These are phyloP conservation scores for Catenaria anguillulae DNA, from an alignment of 371 early-diverging fungal species.

Conservation along the genomic window DNA sequence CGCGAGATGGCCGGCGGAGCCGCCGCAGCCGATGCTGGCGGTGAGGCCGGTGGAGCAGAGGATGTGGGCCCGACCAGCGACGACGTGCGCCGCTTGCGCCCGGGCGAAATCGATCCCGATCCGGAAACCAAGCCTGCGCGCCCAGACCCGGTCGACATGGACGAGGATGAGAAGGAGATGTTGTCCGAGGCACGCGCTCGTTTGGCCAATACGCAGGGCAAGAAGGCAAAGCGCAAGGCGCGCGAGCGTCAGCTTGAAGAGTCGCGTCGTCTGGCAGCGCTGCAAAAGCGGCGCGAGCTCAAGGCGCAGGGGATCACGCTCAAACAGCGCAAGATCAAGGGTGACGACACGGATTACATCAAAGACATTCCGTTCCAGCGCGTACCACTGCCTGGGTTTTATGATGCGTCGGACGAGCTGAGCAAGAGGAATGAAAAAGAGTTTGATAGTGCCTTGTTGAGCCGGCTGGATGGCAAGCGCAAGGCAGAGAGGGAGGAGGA, in stretches of 20 bases:
- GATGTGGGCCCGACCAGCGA: constrained; percentile 10
- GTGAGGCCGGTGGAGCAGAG: constrained; percentile 18
- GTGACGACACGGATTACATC: constrained; percentile 79
- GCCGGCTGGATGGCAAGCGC: constrained; percentile 68
- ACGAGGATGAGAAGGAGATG: constrained; percentile 98
- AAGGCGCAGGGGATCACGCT: constrained; percentile 90
- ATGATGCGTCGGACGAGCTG: constrained; percentile 74
- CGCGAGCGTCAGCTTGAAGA: constrained; percentile 93
- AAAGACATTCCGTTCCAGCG: constrained; percentile 90
- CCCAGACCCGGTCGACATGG: constrained; percentile 97
- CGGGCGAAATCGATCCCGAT: constrained; percentile 94
- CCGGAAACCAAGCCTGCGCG: constrained; percentile 93
- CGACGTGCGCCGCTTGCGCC: constrained; percentile 58
- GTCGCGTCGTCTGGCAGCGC: constrained; percentile 67
- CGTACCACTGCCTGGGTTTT: constrained; percentile 74
- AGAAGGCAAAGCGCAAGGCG: constrained; percentile 96
- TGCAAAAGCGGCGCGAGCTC: constrained; percentile 89
- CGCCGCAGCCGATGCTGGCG: constrained; percentile 39
- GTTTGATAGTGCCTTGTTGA: constrained; percentile 44
- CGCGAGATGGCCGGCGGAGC: constrained; percentile 49
- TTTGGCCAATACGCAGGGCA: constrained; percentile 95
- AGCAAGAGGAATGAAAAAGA: constrained; percentile 42
- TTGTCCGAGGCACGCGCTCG: constrained; percentile 93
- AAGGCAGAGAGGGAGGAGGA: constrained; percentile 43
- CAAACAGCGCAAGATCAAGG: constrained; percentile 21